A percentile compares a stretch with the other conserved stretches of the same genome.
Evolutionary conservation across 75 land plant species (phyloP).

Genomic region (Cryptomeria japonica): DNA sequence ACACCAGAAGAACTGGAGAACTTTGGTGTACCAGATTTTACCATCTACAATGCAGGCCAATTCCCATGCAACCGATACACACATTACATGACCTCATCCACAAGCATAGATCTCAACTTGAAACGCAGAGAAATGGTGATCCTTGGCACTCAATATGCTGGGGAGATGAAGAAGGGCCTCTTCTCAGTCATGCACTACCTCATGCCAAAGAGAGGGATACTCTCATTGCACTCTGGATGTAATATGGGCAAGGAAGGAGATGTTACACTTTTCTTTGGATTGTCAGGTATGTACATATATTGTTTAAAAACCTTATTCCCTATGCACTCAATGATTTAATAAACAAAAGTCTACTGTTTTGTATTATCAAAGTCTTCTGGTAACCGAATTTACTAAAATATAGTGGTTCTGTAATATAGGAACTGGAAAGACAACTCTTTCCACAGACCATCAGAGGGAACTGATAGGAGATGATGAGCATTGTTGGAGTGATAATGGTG

Average conservation of each 20-base stretch:
- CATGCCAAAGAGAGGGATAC: constrained; percentile 39
- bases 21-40: constrained; percentile 51
- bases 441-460: constrained; percentile 30
- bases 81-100: constrained; percentile 53
- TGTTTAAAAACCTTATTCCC: not conserved
- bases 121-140: constrained; percentile 57
- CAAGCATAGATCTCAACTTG: constrained; percentile 51
- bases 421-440: constrained; percentile 36
- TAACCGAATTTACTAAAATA: not conserved
- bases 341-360: not conserved
- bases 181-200: constrained; percentile 39
- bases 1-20: constrained; percentile 50
- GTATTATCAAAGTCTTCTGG: not conserved
- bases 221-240: constrained; percentile 34
- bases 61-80: constrained; percentile 58
- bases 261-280: constrained; percentile 38
- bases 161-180: constrained; percentile 40
- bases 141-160: constrained; percentile 35
- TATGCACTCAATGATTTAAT: not conserved
- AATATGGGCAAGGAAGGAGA: constrained; percentile 36
- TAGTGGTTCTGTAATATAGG: constrained; percentile 1
- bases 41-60: constrained; percentile 52
- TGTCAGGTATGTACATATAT: constrained; percentile 22
- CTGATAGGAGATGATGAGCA: constrained; percentile 37
- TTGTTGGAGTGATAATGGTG: constrained; percentile 37